Base-by-base conservation (phyloP, 176 grass and related monocot species). In the Eragrostis nindensis region DNA sequence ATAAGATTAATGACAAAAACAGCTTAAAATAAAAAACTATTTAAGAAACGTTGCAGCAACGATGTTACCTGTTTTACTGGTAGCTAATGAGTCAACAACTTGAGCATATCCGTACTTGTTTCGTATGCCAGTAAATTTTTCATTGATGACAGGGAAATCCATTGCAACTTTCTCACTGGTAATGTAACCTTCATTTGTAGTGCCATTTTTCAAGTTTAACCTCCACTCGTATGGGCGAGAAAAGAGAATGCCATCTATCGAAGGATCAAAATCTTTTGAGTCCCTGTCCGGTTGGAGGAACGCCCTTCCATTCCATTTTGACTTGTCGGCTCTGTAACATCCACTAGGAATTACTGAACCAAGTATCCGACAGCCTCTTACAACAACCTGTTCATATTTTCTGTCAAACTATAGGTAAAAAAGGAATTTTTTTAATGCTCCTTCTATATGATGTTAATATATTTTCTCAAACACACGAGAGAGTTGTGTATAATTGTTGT, bases 101-200 rank as follows among this genome's bases (percentile, higher is more conserved):
- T 89, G 81, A 62, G 76, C 45, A 55, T 89, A 89, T 13, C 81
- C 81, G 22, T 84, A 89, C 32, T 80, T 84, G 76, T 84, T 89
- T 44, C 39, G 54, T 26, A 65, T 5, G 2, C 87, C 82, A 1
- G 11, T 22, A 62, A 84, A 80, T 26, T 49, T 69, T 1, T 74
- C 39, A 49, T 76, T 89, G 45, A 85, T 85, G 18, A 67, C 44
- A 19, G 87, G 71, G 18, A 85, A 89, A 74, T 85, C 77, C 87
- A 85, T 89, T 47, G 82, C 87, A 15, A 71, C 32, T 59, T 89
- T 62, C 70, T 76, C 70, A 29, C 55, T 41, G 3, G 82, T 81
- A 61, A 85, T 54, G 43, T 71, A 89, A 55, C 44, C 64, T 85
- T 89, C 77, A n/a, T 38, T 55, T 39, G 52, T 68, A 12, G 3